Conservation (phyloP, 208 protist species). For the Leishmania major region DNA sequence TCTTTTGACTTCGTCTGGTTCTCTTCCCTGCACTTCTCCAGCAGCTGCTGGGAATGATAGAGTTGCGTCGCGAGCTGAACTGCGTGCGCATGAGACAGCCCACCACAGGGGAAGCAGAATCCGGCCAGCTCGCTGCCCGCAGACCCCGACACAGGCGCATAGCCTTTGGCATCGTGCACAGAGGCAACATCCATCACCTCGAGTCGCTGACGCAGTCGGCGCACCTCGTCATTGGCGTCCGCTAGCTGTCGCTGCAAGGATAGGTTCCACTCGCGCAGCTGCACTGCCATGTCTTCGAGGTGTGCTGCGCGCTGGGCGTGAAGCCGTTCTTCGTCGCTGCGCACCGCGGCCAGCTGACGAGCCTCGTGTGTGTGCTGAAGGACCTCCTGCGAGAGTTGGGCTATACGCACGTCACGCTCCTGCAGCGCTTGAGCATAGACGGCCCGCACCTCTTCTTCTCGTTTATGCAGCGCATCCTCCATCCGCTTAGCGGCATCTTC, state of each 20-base stretch:
- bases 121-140: background rate
- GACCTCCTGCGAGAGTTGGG: slow-evolving; percentile 49
- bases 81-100: slow-evolving; percentile 4
- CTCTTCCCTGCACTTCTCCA: slow-evolving; percentile 1
- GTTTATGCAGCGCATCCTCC: slow-evolving; percentile 32
- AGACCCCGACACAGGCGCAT: background rate
- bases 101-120: background rate
- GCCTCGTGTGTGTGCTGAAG: slow-evolving; percentile 29
- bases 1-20: slow-evolving; percentile 25
- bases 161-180: background rate
- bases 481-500: slow-evolving; percentile 26
- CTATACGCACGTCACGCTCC: slow-evolving; percentile 62
- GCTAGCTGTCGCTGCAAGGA: slow-evolving; percentile 27
- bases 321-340: slow-evolving; percentile 18
- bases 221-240: slow-evolving; percentile 3
- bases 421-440: slow-evolving; percentile 52
- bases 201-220: slow-evolving; percentile 14
- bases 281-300: slow-evolving; percentile 17
- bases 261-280: slow-evolving; percentile 23
- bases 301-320: slow-evolving; percentile 12
- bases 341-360: slow-evolving; percentile 7
- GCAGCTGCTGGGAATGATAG: slow-evolving; percentile 9
- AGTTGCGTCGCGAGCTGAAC: slow-evolving; percentile 14
- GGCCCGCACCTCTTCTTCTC: slow-evolving; percentile 41
- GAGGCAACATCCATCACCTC: background rate